phyloP scores from a whole-genome alignment of 2,329 filamentous ascomycete genomes.

The Fonsecaea nubica region DNA sequence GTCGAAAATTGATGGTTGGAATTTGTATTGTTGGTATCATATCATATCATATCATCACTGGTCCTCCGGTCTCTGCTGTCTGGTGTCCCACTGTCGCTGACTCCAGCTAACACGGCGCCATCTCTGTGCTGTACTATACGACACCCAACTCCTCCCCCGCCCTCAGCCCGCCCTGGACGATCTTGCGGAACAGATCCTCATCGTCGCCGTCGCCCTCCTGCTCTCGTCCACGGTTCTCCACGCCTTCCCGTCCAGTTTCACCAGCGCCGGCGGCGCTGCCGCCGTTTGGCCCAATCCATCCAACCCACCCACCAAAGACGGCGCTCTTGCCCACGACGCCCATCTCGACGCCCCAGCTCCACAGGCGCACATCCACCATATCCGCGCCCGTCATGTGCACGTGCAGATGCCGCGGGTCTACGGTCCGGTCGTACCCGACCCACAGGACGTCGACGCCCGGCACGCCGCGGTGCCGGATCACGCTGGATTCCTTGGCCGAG shows the following conservation, averaged over 20 bases:
- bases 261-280: not conserved
- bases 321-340: constrained; percentile 25
- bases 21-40: too few relatives aligned
- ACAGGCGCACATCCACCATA: constrained; percentile 21
- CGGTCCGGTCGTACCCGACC: constrained; percentile 12
- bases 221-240: too few relatives aligned
- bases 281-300: constrained; percentile 13
- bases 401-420: constrained; percentile 6
- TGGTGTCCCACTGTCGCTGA: too few relatives aligned
- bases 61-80: too few relatives aligned
- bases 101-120: too few relatives aligned
- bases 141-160: not conserved
- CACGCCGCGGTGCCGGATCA: constrained; percentile 22
- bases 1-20: too few relatives aligned
- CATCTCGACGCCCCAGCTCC: constrained; percentile 20
- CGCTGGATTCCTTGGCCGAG: constrained; percentile 7
- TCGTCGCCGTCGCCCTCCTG: not conserved
- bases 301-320: constrained; percentile 1
- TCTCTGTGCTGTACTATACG: not conserved
- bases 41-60: too few relatives aligned
- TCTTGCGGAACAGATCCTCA: constrained; percentile 21
- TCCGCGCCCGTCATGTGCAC: constrained; percentile 23
- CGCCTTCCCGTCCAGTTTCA: too few relatives aligned
- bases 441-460: constrained; percentile 25
- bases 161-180: constrained; percentile 20